Conservation (phyloP, 1,284 basidiomycete genomes). For the Naganishia sp. region DNA sequence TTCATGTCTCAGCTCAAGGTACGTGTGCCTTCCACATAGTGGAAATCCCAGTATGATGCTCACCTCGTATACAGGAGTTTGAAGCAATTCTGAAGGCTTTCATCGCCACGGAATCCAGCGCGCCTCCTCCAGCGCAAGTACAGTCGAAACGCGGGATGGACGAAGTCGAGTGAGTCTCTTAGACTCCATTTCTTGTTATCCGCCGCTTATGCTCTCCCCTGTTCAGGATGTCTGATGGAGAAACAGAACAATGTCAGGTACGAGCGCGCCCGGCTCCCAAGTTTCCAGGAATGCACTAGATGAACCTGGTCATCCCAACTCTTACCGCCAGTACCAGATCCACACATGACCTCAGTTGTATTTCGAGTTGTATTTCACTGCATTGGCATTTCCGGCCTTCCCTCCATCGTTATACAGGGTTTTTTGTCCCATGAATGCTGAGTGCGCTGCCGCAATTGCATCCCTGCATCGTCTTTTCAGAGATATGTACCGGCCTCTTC, state of each 20-base stretch:
- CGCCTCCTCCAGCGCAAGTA: not conserved
- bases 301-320: not conserved
- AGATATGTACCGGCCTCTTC: no score
- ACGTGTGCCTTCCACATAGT: not conserved
- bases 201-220: not conserved
- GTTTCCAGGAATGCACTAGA: not conserved
- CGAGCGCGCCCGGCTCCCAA: constrained; percentile 10
- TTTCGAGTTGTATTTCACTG: constrained; percentile 11
- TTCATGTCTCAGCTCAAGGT: constrained; percentile 30
- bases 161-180: constrained; percentile 19
- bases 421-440: not conserved
- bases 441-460: not conserved
- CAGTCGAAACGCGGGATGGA: constrained; percentile 27
- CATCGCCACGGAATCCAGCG: constrained; percentile 11
- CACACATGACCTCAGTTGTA: constrained; percentile 1
- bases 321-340: not conserved
- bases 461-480: not conserved
- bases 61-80: constrained; percentile 14
- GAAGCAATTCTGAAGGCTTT: constrained; percentile 28
- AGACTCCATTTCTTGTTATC: not conserved
- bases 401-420: no score
- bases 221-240: constrained; percentile 15
- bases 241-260: constrained; percentile 2
- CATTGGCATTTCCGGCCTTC: not conserved
- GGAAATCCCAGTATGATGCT: not conserved